Evolutionary conservation across 2,329 filamentous ascomycete genomes (phyloP), one percentile per base, ranked within the genome.

Genomic region (Pyrenochaeta sp.): DNA sequence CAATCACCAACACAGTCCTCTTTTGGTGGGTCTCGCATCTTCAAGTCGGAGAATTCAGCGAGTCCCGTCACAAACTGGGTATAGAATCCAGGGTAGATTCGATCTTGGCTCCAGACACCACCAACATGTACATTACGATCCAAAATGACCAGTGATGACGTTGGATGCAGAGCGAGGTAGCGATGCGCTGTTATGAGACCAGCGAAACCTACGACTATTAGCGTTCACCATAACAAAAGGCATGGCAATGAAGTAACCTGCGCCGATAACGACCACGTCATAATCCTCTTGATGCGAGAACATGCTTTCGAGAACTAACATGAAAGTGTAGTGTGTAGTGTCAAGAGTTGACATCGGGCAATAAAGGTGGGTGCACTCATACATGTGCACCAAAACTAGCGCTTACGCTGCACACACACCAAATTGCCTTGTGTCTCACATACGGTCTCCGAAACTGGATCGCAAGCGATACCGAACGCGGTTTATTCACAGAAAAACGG

Each of bases 11-110:
- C 39, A 32, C 49, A 59, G 36, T 66, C 60, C 17, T 56, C 47
- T 29, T 45, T 46, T n/a, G 60, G 58, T 4, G 60, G 63, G 3
- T 43, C 42, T n/a, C 37, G 10, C 60, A 66, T 63, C 1, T 44
- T 42, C 37, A 54, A 40, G 30, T 65, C 62, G 5, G 54, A 45
- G 40, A 61, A 63, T 21, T 63, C 62, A n/a, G 60, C 33, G 23
- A 65, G 29, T n/a, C 63, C 63, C 17, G 48, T 11, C 6, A 49
- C 52, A 56, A 56, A 63, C 45, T 63, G 58, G 12, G 58, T 49
- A 45, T 56, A 63, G 32, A 66, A 66, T 14, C 33, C 40, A 5
- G 43, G 33, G 31, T 63, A 57, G 11, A 57, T 20, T 20, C 56
- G 32, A 49, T 54, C 51, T 42, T 39, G 36, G 21, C 46, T 60